These are phyloP conservation scores for Astrephomene gubernaculifera DNA, from an alignment of 139 green algal genomes.

Conservation along the genomic window DNA sequence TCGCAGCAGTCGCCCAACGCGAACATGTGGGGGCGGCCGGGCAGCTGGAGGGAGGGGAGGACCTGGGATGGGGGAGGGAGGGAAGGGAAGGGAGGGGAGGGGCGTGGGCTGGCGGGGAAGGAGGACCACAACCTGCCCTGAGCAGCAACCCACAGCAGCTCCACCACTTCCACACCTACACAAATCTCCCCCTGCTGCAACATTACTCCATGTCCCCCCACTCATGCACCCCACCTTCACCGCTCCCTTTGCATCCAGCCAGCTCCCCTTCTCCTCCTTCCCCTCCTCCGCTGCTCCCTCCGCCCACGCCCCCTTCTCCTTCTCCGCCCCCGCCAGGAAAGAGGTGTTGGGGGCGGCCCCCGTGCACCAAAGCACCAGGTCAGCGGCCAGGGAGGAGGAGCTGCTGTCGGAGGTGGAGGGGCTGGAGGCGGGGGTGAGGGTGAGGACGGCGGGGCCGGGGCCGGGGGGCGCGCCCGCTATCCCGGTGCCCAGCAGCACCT, in stretches of 20 bases:
- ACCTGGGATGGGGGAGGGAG: not conserved
- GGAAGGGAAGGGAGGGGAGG: not conserved
- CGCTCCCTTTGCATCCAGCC: not conserved
- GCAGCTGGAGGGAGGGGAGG: conserved; percentile 22
- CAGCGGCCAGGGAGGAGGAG: too few relatives aligned
- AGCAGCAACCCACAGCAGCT: too few relatives aligned
- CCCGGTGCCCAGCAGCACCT: not conserved
- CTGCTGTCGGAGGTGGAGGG: too few relatives aligned
- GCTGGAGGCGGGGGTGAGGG: not conserved
- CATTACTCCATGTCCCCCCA: not conserved
- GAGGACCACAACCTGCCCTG: too few relatives aligned
- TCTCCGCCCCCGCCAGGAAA: not conserved
- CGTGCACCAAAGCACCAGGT: conserved; percentile 39
- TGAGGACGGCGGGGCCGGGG: conserved; percentile 1
- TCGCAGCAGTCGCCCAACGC: conserved; percentile 40
- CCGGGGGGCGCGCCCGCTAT: not conserved
- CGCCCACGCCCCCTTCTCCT: too few relatives aligned
- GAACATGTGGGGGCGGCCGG: conserved; percentile 29
- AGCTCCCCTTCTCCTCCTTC: not conserved
- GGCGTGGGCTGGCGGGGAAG: not conserved
- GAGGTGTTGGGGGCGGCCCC: conserved; percentile 1
- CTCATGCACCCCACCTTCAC: not conserved
- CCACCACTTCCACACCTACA: too few relatives aligned
- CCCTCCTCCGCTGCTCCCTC: too few relatives aligned
- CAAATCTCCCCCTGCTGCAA: too few relatives aligned